phyloP scores from a whole-genome alignment of 768 basidiomycete species.

The Russula sp. region DNA sequence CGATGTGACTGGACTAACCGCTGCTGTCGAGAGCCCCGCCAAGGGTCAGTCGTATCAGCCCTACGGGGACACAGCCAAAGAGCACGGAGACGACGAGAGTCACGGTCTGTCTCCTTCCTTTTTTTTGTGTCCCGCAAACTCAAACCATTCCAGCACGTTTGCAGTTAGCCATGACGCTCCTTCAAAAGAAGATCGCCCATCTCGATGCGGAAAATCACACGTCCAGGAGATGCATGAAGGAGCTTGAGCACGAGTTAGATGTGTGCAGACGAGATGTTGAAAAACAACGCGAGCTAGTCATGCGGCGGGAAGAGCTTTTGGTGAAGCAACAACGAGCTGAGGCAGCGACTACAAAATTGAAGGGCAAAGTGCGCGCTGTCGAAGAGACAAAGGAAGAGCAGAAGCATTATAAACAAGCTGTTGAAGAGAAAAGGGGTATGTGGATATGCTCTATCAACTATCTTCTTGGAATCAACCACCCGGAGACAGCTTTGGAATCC shows the following conservation, averaged over 20 bases:
- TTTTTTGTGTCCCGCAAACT: not conserved
- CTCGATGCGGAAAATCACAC: constrained; percentile 79
- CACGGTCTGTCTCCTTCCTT: constrained; percentile 43
- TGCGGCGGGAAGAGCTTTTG: constrained; percentile 47
- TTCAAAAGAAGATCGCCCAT: constrained; percentile 61
- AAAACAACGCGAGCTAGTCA: constrained; percentile 55
- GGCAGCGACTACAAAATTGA: constrained; percentile 29
- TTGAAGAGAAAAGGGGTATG: constrained; percentile 85
- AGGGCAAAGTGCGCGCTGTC: constrained; percentile 30
- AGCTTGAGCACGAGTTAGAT: constrained; percentile 83
- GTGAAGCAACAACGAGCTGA: constrained; percentile 24
- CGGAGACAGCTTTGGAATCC: constrained; percentile 62
- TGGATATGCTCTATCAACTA: not conserved
- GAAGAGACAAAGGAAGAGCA: constrained; percentile 21
- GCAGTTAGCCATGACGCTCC: constrained; percentile 48
- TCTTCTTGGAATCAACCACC: not conserved
- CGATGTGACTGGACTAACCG: constrained; percentile 79
- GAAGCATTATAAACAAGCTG: constrained; percentile 61
- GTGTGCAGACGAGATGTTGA: constrained; percentile 73
- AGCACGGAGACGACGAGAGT: constrained; percentile 42
- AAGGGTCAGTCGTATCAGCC: constrained; percentile 43
- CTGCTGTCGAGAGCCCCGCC: constrained; percentile 67
- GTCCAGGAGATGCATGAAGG: constrained; percentile 74
- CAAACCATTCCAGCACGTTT: constrained; percentile 43
- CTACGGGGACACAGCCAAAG: constrained; percentile 35